Evolutionary conservation across 495 filamentous ascomycete species (phyloP).

Genomic region (Penicillium canescens): DNA sequence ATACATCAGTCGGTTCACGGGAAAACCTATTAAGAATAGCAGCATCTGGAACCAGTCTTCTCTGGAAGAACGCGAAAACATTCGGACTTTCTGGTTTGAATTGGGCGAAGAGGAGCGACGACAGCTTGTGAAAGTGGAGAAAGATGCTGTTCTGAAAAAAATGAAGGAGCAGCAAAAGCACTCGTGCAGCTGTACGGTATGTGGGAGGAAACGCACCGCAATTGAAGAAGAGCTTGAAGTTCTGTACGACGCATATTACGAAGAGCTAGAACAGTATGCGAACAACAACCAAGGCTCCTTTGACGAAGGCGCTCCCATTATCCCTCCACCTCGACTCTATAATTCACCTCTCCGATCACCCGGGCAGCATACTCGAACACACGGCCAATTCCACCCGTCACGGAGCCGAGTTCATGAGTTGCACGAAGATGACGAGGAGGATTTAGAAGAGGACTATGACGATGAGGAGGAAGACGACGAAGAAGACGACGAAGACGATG

Average conservation of each 20-base stretch:
- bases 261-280: constrained; percentile 95
- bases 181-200: constrained; percentile 96
- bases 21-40: constrained; percentile 62
- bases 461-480: constrained; percentile 53
- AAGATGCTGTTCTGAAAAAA: constrained; percentile 95
- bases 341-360: constrained; percentile 43
- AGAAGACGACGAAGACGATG: constrained; percentile 58
- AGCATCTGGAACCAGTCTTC: constrained; percentile 94
- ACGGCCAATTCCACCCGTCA: constrained; percentile 51
- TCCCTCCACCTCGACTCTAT: constrained; percentile 61
- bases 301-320: constrained; percentile 59
- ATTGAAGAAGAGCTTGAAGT: constrained; percentile 99
- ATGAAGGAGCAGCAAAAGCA: constrained; percentile 99
- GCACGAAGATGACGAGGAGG: constrained; percentile 68
- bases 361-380: constrained; percentile 43
- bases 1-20: constrained; percentile 28
- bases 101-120: constrained; percentile 91
- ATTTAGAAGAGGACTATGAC: constrained; percentile 54
- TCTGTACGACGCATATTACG: constrained; percentile 99
- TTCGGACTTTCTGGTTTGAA: constrained; percentile 98
- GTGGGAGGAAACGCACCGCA: constrained; percentile 91
- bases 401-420: constrained; percentile 60
- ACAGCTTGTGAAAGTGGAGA: constrained; percentile 95
- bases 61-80: constrained; percentile 90
- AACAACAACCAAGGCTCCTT: constrained; percentile 76